Percentiles rank a stretch among this genome's conserved stretches.
Evolutionary conservation across 2,329 filamentous ascomycete genomes (phyloP).

Genomic region (Aspergillus fumigatus): DNA sequence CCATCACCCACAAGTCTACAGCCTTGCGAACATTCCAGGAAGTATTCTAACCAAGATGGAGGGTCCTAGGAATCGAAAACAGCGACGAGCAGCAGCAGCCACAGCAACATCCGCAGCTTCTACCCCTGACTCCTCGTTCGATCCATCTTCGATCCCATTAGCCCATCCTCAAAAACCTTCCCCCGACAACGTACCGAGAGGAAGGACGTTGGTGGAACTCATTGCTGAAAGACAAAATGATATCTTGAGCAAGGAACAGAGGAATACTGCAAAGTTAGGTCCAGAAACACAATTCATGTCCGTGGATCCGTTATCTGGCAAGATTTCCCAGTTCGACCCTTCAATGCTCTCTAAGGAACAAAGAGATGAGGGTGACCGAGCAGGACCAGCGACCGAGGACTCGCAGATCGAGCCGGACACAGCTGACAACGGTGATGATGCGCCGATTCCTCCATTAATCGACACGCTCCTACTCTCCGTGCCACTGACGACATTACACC

Average conservation of each 20-base stretch:
- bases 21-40: neutral
- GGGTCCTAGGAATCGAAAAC: slow-evolving; percentile 35
- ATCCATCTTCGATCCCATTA: slow-evolving; percentile 32
- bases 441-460: slow-evolving; percentile 34
- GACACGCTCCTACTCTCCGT: slow-evolving; percentile 42
- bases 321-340: slow-evolving; percentile 20
- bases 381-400: neutral
- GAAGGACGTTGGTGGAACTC: slow-evolving; percentile 42
- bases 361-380: neutral
- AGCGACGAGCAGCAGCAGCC: slow-evolving; percentile 32
- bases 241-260: slow-evolving; percentile 14
- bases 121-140: slow-evolving; percentile 18
- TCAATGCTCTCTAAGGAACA: slow-evolving; percentile 14
- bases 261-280: neutral
- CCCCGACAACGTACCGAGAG: slow-evolving; percentile 12
- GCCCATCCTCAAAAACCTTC: slow-evolving; percentile 19
- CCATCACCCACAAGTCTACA: neutral
- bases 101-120: slow-evolving; percentile 6
- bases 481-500: slow-evolving; percentile 41
- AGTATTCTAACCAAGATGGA: slow-evolving; percentile 17
- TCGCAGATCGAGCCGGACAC: slow-evolving; percentile 9
- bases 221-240: slow-evolving; percentile 41
- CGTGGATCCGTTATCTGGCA: slow-evolving; percentile 23
- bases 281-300: slow-evolving; percentile 30
- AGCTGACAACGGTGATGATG: slow-evolving; percentile 6